phyloP scores from a whole-genome alignment of 2,329 filamentous ascomycete species.

The Ophiostoma montium region DNA sequence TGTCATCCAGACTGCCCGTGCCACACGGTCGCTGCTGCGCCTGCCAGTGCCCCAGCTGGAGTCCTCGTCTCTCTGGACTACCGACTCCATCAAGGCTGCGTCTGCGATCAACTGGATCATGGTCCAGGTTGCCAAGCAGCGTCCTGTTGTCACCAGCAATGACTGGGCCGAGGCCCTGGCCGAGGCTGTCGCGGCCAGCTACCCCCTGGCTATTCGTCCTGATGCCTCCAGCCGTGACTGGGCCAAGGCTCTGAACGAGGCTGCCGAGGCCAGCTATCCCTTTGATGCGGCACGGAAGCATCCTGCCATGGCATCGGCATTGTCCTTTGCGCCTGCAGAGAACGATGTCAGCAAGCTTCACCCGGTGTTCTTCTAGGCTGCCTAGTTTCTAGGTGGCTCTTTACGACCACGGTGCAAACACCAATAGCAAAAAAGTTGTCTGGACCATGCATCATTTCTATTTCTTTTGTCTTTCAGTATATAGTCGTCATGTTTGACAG shows the following conservation, averaged over 20 bases:
- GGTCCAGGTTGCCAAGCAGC: constrained; percentile 1
- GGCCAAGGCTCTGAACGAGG: constrained; percentile 21
- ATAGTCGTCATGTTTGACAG: background rate
- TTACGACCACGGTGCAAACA: background rate
- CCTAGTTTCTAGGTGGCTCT: background rate
- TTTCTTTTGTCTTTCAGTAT: background rate
- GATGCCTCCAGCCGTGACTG: constrained; percentile 18
- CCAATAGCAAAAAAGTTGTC: too few relatives aligned
- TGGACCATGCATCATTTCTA: background rate
- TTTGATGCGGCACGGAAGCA: constrained; percentile 20
- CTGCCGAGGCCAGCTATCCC: constrained; percentile 18
- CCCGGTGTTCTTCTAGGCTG: constrained; percentile 20
- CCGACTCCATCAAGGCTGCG: background rate
- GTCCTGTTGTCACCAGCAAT: constrained; percentile 4
- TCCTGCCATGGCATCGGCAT: constrained; percentile 21
- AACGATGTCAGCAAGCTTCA: constrained; percentile 18
- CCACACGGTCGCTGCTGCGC: constrained; percentile 15
- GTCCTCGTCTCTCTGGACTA: constrained; percentile 18
- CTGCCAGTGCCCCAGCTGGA: constrained; percentile 17
- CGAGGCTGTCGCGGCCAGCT: constrained; percentile 14
- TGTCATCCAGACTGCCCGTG: constrained; percentile 19
- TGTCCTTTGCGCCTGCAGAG: constrained; percentile 3
- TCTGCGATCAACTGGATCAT: constrained; percentile 18
- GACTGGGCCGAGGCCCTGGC: constrained; percentile 24
- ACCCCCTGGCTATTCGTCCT: constrained; percentile 5